Evolutionary conservation across 768 basidiomycete genomes (phyloP).

Genomic region (Tylopilus balloui): DNA sequence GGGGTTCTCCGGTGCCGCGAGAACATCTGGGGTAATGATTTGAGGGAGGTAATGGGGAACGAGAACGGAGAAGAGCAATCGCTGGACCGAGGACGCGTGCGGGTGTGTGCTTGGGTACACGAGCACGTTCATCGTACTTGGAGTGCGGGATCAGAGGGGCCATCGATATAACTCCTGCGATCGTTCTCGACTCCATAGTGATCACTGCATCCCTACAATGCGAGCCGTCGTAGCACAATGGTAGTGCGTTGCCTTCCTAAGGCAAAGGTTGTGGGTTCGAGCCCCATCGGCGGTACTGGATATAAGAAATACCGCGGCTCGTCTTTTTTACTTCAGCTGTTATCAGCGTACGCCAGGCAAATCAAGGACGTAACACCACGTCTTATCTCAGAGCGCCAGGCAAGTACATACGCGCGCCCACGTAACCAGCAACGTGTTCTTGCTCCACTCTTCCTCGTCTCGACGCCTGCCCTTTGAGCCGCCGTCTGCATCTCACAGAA

Average conservation of each 20-base stretch:
- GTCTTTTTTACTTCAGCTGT: constrained; percentile 1
- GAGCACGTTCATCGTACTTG: constrained; percentile 65
- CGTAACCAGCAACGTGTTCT: constrained; percentile 1
- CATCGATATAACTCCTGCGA: no score
- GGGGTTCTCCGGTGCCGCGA: constrained; percentile 61
- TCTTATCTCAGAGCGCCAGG: constrained; percentile 1
- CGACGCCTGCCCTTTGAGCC: neutral
- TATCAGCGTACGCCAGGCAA: no score
- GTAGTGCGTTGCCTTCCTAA: constrained; percentile 39
- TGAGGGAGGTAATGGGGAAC: constrained; percentile 77
- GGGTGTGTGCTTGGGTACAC: constrained; percentile 65
- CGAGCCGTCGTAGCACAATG: constrained; percentile 38
- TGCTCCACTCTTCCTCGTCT: neutral
- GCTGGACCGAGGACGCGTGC: constrained; percentile 41
- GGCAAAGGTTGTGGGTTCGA: constrained; percentile 39
- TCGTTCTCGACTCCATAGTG: neutral
- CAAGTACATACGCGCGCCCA: neutral
- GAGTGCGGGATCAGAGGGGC: no score
- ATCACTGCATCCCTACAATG: neutral
- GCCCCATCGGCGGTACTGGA: constrained; percentile 36
- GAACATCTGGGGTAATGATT: constrained; percentile 48
- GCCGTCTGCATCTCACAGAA: neutral
- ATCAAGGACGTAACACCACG: no score
- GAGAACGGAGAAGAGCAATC: constrained; percentile 54
- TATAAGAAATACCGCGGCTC: constrained; percentile 20